A percentile compares a stretch with the other conserved stretches of the same genome.
phyloP scores from a whole-genome alignment of 352 stramenopile genomes.

The Phytophthora idaei region DNA sequence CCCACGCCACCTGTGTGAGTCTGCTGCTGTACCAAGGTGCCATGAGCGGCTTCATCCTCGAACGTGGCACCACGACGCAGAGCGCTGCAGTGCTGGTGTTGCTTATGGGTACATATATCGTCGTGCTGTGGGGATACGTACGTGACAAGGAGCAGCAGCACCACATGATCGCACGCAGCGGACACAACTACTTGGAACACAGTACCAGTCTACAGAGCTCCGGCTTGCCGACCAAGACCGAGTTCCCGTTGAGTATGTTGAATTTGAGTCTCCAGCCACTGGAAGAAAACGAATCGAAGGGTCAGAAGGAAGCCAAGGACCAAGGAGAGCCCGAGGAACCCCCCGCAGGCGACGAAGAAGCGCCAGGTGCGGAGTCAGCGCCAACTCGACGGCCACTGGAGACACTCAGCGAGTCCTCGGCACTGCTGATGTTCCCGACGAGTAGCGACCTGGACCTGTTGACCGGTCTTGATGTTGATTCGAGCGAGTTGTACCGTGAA shows the following conservation, averaged over 20 bases:
- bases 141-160: conserved; percentile 84
- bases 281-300: conserved; percentile 22
- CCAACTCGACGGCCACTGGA: conserved; percentile 13
- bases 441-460: conserved; percentile 40
- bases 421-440: conserved; percentile 44
- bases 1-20: conserved; percentile 80
- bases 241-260: conserved; percentile 36
- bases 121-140: conserved; percentile 83
- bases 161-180: conserved; percentile 44
- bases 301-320: conserved; percentile 10
- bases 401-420: conserved; percentile 41
- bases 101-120: conserved; percentile 85
- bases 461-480: conserved; percentile 40
- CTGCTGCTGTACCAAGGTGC: conserved; percentile 82
- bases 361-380: conserved; percentile 8
- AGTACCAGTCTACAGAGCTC: conserved; percentile 22
- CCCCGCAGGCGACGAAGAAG: conserved; percentile 39
- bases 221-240: conserved; percentile 9
- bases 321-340: conserved; percentile 31
- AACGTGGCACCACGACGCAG: conserved; percentile 76
- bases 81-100: conserved; percentile 72
- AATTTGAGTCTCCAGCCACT: conserved; percentile 22
- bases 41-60: conserved; percentile 87
- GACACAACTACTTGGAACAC: conserved; percentile 47
- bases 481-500: conserved; percentile 78